phyloP scores from a whole-genome alignment of 257 asterid genomes.

The Capsicum pubescens region DNA sequence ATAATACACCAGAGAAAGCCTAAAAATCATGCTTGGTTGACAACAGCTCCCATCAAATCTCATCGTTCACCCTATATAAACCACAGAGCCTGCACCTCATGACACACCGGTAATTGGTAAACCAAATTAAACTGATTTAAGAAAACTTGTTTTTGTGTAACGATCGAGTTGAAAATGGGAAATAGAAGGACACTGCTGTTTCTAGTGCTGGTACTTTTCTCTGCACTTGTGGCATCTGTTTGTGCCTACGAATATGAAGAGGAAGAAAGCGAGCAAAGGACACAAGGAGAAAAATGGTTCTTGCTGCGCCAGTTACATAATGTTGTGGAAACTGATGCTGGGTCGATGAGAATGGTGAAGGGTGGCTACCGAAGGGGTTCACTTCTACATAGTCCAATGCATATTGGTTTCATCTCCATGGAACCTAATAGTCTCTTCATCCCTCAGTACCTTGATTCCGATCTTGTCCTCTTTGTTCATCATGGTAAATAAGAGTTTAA shows the following conservation, averaged over 20 bases:
- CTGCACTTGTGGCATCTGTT: conserved; percentile 33
- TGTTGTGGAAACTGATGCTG: conserved; percentile 74
- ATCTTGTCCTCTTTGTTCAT: conserved; percentile 70
- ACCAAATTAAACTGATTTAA: not conserved
- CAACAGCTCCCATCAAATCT: conserved; percentile 48
- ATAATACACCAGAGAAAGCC: conserved; percentile 12
- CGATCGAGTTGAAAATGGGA: conserved; percentile 10
- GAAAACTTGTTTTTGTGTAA: not conserved
- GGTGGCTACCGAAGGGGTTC: conserved; percentile 35
- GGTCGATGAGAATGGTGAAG: conserved; percentile 62
- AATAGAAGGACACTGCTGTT: conserved; percentile 26
- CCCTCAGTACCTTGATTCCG: conserved; percentile 91
- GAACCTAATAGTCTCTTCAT: conserved; percentile 74
- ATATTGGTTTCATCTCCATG: conserved; percentile 82
- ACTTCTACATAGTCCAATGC: conserved; percentile 45
- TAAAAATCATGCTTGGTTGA: conserved; percentile 55
- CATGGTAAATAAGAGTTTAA: conserved; percentile 43
- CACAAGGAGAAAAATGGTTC: conserved; percentile 47
- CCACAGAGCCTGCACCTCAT: not conserved
- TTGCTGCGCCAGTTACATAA: conserved; percentile 55
- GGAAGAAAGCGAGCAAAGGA: conserved; percentile 27
- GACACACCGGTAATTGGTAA: not conserved
- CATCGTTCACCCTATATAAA: conserved; percentile 43
- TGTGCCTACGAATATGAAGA: conserved; percentile 25
- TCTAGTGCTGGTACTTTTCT: conserved; percentile 39